These are phyloP conservation scores for Peniophora sp. DNA, from an alignment of 1,284 basidiomycete species.

Conservation along the genomic window DNA sequence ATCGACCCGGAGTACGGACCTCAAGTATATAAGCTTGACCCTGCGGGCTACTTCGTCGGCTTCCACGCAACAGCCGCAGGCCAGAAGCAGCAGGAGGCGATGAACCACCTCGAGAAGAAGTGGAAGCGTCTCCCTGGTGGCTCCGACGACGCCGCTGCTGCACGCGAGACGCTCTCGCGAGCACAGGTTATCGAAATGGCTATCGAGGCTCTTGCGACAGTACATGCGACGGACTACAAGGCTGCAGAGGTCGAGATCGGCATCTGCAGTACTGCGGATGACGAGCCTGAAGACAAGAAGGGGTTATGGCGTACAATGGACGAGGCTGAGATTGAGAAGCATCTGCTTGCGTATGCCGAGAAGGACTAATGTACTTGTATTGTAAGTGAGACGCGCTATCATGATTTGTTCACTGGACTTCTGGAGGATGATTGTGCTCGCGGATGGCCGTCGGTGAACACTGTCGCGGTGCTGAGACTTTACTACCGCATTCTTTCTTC, in stretches of 20 bases:
- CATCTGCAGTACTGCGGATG: conserved; percentile 66
- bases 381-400: not conserved
- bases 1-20: conserved; percentile 86
- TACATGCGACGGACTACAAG: conserved; percentile 95
- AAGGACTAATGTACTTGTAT: conserved; percentile 56
- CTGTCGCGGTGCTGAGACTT: too few species aligned
- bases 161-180: conserved; percentile 57
- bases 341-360: conserved; percentile 87
- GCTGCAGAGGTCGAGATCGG: conserved; percentile 83
- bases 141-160: conserved; percentile 64
- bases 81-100: conserved; percentile 97
- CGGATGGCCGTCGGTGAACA: too few species aligned
- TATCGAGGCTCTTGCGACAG: conserved; percentile 88
- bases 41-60: conserved; percentile 97
- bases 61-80: conserved; percentile 96
- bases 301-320: conserved; percentile 82
- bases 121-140: conserved; percentile 91
- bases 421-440: too few species aligned
- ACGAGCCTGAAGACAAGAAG: conserved; percentile 57
- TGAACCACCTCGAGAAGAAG: conserved; percentile 98
- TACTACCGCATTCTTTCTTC: too few species aligned
- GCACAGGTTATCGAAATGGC: conserved; percentile 87
- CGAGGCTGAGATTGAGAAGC: conserved; percentile 78
- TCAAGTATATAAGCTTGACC: conserved; percentile 97
- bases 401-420: too few species aligned